Evolutionary conservation across 768 basidiomycete genomes (phyloP).

Genomic region (Rhodotorula diobovata): DNA sequence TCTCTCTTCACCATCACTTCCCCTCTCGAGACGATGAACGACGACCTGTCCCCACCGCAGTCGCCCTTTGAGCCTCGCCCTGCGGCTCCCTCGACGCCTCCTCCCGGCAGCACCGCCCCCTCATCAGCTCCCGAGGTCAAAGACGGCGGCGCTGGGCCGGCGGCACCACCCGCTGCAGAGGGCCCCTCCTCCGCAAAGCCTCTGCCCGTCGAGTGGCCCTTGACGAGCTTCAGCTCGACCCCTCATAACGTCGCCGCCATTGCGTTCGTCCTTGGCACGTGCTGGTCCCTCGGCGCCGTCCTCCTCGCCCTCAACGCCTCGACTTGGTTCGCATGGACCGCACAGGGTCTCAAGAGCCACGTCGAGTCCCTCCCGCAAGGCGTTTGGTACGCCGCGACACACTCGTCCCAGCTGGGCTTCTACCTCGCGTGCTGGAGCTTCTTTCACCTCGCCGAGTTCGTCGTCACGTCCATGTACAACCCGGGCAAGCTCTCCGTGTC

Average conservation of each 20-base stretch:
- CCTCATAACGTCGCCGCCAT: constrained; percentile 71
- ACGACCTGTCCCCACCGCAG: constrained; percentile 4
- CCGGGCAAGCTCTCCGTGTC: constrained; percentile 83
- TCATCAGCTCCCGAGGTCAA: not conserved
- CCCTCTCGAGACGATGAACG: not conserved
- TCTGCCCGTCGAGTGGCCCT: constrained; percentile 46
- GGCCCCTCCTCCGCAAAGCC: not conserved
- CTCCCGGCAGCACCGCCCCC: not conserved
- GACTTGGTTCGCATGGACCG: constrained; percentile 19
- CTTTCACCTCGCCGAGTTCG: constrained; percentile 93
- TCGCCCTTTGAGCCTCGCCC: constrained; percentile 25
- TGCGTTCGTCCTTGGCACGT: constrained; percentile 75
- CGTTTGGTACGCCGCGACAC: constrained; percentile 45
- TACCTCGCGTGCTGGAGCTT: constrained; percentile 75
- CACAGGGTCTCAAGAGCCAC: not conserved
- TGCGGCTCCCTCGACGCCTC: not conserved
- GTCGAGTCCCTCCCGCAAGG: not conserved
- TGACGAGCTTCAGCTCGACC: constrained; percentile 51
- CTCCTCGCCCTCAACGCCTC: constrained; percentile 42
- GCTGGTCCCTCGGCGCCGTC: constrained; percentile 59
- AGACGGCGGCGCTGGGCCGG: no score
- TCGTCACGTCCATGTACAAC: constrained; percentile 94
- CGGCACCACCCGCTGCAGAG: no score
- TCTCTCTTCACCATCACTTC: not conserved
- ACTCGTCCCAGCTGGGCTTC: constrained; percentile 69